Conservation (phyloP, 2,329 filamentous ascomycete genomes). For the Xylaria sp. region DNA sequence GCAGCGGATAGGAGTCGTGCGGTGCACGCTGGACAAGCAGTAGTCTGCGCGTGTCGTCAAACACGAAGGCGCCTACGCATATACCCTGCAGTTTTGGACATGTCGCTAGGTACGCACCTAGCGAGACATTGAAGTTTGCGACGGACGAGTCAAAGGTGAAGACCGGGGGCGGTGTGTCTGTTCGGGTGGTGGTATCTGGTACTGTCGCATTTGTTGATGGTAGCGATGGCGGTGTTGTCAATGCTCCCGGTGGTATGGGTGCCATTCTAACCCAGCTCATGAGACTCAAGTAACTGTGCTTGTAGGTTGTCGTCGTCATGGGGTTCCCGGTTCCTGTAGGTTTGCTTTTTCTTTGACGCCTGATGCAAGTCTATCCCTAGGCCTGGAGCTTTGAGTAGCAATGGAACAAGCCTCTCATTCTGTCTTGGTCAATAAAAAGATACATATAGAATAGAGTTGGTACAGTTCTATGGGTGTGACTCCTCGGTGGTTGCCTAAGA, state of each 20-base stretch:
- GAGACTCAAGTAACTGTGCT: background rate
- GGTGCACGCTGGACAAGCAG: slow-evolving; percentile 55
- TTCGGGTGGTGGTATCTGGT: background rate
- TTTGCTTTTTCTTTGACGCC: background rate
- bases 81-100: slow-evolving; percentile 42
- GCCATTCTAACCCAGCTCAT: slow-evolving; percentile 16
- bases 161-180: slow-evolving; percentile 32
- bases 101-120: slow-evolving; percentile 41
- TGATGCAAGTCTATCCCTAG: background rate
- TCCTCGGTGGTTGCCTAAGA: too few species aligned
- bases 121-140: slow-evolving; percentile 40
- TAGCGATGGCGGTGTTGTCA: background rate
- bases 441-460: background rate
- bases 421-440: background rate
- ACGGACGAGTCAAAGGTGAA: slow-evolving; percentile 42
- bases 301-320: background rate
- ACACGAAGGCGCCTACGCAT: slow-evolving; percentile 48
- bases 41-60: slow-evolving; percentile 46
- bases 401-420: background rate
- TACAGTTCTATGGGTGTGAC: slow-evolving; percentile 3
- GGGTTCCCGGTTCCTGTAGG: background rate
- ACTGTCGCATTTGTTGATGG: slow-evolving; percentile 1
- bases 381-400: background rate
- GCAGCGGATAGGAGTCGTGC: slow-evolving; percentile 51
- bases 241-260: background rate